Evolutionary conservation across 352 stramenopile genomes (phyloP), one percentile per base, ranked within the genome.

Genomic region (Phytopythium vexans): DNA sequence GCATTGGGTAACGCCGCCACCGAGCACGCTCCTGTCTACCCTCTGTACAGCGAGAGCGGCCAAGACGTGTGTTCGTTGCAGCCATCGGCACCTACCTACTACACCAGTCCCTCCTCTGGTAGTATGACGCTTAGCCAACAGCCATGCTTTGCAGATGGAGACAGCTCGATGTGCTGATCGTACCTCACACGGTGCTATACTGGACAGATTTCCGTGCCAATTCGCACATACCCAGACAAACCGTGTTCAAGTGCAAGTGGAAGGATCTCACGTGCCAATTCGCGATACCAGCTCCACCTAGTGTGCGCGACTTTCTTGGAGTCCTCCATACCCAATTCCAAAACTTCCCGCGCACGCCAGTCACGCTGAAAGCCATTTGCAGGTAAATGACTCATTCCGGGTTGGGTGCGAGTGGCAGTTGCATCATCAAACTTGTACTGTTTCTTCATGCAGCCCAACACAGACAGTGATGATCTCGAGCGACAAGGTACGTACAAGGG

Each of bases 171-270:
- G 1, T 2, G 16, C 12, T n/a, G 3, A 34, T 12, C 16, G 7
- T 4, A 9, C 4, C 16, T 34, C 8, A 46, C 15, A 10, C 12
- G 15, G 11, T 46, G 5, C 12, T 32, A 32, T 32, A 32, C 0
- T 5, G 4, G 9, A 36, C 5, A 36, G 41, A 47, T 9, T 0
- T 15, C 10, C 0, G 1, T 5, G 16, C 10, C 3, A 27, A 36
- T 8, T 49, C 27, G 56, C 41, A 55, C 52, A 47, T 64, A 43
- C 56, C 51, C n/a, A 53, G 42, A 48, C 49, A 69, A 52, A 56
- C 88, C 38, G 54, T 70, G 32, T 79, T 89, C 44, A 76, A 76
- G 49, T 89, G 82, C 74, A 92, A 92, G 52, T 89, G 69, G 68
- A 69, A 68, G 11, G 67, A 72, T 36, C 61, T 60, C 15, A 62